Evolutionary conservation across 1,284 basidiomycete species (phyloP).

Genomic region (Fomitopsis betulina): DNA sequence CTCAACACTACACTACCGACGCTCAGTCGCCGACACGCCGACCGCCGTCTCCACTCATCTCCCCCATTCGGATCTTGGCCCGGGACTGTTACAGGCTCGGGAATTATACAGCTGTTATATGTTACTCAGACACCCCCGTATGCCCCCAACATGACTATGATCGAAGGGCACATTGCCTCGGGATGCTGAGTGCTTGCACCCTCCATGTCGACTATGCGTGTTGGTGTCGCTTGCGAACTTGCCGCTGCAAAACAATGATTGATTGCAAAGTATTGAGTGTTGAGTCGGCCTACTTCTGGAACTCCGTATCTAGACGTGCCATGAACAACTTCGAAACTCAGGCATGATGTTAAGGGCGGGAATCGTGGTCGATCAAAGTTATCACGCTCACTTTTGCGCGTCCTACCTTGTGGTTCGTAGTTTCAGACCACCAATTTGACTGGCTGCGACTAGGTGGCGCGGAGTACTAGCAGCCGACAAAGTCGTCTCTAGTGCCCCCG

Average conservation of each 20-base stretch:
- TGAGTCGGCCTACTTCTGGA: conserved; percentile 67
- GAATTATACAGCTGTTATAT: conserved; percentile 19
- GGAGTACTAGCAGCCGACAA: too few relatives aligned
- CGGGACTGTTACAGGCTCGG: conserved; percentile 14
- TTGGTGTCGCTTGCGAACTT: too few relatives aligned
- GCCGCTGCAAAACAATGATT: too few relatives aligned
- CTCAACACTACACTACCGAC: conserved; percentile 6
- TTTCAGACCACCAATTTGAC: conserved; percentile 72
- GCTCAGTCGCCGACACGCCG: conserved; percentile 16
- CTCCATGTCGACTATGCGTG: too few relatives aligned
- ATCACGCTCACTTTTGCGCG: conserved; percentile 75
- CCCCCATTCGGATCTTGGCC: conserved; percentile 11
- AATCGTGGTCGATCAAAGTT: neutral
- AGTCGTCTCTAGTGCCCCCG: too few relatives aligned
- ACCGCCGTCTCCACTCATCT: conserved; percentile 5
- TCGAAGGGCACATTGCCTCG: conserved; percentile 7
- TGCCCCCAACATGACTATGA: conserved; percentile 19
- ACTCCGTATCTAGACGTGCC: conserved; percentile 80
- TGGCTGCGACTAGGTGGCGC: too few relatives aligned
- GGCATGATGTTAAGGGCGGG: neutral
- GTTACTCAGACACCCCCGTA: conserved; percentile 17
- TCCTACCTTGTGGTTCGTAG: conserved; percentile 83
- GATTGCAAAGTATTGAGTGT: conserved; percentile 58
- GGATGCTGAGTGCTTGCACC: neutral
- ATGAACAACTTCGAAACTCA: conserved; percentile 95